phyloP scores from a whole-genome alignment of 2,329 filamentous ascomycete genomes.

The Chaetomiaceae sp. region DNA sequence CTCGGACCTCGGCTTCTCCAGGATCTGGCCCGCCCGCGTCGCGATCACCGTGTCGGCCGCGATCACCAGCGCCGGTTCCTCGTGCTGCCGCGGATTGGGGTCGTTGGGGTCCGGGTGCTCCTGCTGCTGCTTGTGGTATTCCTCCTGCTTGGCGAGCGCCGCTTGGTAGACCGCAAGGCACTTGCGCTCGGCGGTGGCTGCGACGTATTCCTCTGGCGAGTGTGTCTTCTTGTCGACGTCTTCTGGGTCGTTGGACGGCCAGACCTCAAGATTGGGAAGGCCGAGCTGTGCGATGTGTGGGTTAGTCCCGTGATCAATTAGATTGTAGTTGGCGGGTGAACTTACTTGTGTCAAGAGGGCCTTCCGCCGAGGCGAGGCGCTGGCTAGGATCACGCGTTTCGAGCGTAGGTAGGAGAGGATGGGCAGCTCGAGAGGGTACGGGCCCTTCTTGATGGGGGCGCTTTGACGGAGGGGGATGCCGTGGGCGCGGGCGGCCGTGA shows the following conservation, averaged over 20 bases:
- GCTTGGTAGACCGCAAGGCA: conserved; percentile 62
- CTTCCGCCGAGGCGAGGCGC: conserved; percentile 76
- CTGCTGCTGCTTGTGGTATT: conserved; percentile 23
- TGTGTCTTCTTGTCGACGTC: conserved; percentile 70
- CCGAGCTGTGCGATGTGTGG: conserved; percentile 53
- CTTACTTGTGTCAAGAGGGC: conserved; percentile 67
- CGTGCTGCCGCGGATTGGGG: conserved; percentile 20
- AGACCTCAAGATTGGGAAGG: conserved; percentile 73
- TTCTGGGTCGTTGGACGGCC: conserved; percentile 77
- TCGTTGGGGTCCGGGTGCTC: conserved; percentile 27
- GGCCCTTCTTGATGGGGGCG: conserved; percentile 42
- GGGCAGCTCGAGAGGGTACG: conserved; percentile 70
- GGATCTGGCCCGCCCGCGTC: conserved; percentile 63
- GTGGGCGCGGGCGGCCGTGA: conserved; percentile 36
- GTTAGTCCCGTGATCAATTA: neutral
- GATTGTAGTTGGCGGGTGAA: neutral
- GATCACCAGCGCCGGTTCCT: conserved; percentile 77
- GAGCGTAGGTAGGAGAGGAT: conserved; percentile 69
- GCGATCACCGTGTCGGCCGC: conserved; percentile 90
- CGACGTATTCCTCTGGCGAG: conserved; percentile 83
- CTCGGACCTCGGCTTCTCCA: conserved; percentile 86
- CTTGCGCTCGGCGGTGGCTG: conserved; percentile 79
- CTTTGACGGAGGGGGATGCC: conserved; percentile 30
- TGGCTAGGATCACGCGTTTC: conserved; percentile 83
- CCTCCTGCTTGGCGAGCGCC: conserved; percentile 36